Percentiles rank a stretch among this genome's conserved stretches.
Conservation (phyloP, 2,329 filamentous ascomycete species). For the Dissoconium aciculare region DNA sequence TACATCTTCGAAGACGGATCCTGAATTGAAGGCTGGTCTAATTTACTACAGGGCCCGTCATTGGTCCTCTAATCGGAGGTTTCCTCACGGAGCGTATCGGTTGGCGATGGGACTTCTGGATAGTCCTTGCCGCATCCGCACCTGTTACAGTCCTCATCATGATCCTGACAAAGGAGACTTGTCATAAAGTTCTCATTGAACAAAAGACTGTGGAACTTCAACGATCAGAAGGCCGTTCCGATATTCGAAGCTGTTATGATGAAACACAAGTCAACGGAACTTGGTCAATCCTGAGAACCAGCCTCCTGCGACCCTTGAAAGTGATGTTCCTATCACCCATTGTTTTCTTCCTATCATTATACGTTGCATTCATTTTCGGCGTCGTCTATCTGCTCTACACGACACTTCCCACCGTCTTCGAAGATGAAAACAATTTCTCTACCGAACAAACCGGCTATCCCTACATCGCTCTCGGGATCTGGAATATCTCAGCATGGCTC, state of each 20-base stretch:
- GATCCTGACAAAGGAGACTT: background rate
- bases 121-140: conserved; percentile 9
- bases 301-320: conserved; percentile 2
- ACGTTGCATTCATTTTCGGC: conserved; percentile 16
- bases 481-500: conserved; percentile 9
- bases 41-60: conserved; percentile 3
- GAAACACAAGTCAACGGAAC: background rate
- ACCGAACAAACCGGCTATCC: conserved; percentile 12
- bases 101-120: conserved; percentile 6
- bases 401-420: conserved; percentile 2
- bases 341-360: conserved; percentile 22
- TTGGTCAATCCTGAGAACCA: background rate
- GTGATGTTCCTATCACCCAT: conserved; percentile 3
- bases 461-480: conserved; percentile 12
- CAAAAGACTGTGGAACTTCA: conserved; percentile 5
- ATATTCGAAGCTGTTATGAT: background rate
- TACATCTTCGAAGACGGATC: conserved; percentile 13
- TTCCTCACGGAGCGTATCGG: background rate
- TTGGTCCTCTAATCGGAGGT: conserved; percentile 4
- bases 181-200: background rate
- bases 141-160: background rate
- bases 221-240: conserved; percentile 1
- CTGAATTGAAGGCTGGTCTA: conserved; percentile 19
- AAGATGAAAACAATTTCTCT: background rate
- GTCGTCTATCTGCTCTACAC: conserved; percentile 9